Conservation (phyloP, 1,284 basidiomycete species). For the Boletellus deceptivus region DNA sequence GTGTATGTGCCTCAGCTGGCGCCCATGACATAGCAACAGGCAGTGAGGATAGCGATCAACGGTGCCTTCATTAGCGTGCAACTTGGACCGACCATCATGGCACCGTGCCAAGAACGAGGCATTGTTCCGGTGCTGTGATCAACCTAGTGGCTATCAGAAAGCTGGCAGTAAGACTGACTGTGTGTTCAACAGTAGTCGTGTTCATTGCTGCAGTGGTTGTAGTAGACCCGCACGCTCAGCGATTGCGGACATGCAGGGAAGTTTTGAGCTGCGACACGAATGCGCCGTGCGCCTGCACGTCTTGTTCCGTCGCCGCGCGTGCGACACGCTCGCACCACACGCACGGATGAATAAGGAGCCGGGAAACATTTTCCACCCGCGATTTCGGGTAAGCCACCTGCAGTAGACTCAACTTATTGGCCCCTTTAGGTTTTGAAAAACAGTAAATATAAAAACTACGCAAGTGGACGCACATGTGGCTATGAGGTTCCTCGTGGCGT, state of each 20-base stretch:
- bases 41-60: neutral
- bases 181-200: neutral
- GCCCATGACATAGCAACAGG: conserved; percentile 1
- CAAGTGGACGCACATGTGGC: neutral
- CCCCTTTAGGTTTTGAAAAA: too few relatives aligned
- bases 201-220: conserved; percentile 12
- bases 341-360: too few relatives aligned
- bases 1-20: neutral
- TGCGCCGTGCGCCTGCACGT: conserved; percentile 19
- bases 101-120: neutral
- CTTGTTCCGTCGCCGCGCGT: conserved; percentile 3
- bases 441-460: too few relatives aligned
- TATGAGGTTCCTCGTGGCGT: conserved; percentile 16
- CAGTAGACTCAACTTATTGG: too few relatives aligned
- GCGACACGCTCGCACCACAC: neutral
- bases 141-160: too few relatives aligned
- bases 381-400: too few relatives aligned
- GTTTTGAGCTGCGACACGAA: conserved; percentile 17
- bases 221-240: conserved; percentile 11
- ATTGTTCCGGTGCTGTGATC: too few relatives aligned
- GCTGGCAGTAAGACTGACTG: too few relatives aligned
- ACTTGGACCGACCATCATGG: neutral
- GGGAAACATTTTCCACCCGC: too few relatives aligned
- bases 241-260: neutral
- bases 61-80: neutral